Evolutionary conservation across 257 asterid species (phyloP), one percentile per base, ranked within the genome.

Genomic region (Forsythia suspensa): DNA sequence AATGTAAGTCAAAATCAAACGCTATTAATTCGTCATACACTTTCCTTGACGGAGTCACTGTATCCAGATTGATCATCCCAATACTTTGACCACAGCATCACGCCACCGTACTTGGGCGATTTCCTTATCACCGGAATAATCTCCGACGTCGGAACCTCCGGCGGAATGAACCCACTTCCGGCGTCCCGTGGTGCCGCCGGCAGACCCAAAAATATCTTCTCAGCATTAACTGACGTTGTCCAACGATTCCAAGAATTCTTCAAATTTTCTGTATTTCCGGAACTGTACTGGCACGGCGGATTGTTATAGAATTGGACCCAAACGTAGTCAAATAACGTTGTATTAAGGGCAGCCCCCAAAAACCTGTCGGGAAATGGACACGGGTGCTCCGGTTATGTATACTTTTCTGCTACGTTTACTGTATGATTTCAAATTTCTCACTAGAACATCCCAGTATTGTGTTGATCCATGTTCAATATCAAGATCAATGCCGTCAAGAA

Each of bases 271-370:
- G 82, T 10, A 21, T 79, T 87, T 5, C 90, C 93, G 34, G 82
- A 6, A 71, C 76, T 51, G 75, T 91, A 92, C 82, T 84, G 85
- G 78, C 96, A 91, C 0, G 88, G 89, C 0, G 92, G 93, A 74
- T 87, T 91, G 39, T 92, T 91, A 85, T 88, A 92, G 75, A 92
- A 91, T 39, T 91, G 97, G 5, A 92, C 80, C 96, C 95, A 92
- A 9, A 92, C 91, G 24, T 77, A 92, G 79, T 92, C 94, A 76
- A 91, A 91, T 1, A 85, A 77, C 39, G 85, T 84, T 38, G 94
- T 83, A 7, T 80, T 77, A 48, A 92, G 83, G 57, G 96, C 92
- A 24, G 81, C 46, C 48, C 87, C 87, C 44, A 92, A 3, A 16
- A 76, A 39, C 9, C 79, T 79, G 70, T 92, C 96, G 4, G 96